Evolutionary conservation across 1,139 yeast species (phyloP), one percentile per base, ranked within the genome.

Genomic region (Martiniozyma asiatica): DNA sequence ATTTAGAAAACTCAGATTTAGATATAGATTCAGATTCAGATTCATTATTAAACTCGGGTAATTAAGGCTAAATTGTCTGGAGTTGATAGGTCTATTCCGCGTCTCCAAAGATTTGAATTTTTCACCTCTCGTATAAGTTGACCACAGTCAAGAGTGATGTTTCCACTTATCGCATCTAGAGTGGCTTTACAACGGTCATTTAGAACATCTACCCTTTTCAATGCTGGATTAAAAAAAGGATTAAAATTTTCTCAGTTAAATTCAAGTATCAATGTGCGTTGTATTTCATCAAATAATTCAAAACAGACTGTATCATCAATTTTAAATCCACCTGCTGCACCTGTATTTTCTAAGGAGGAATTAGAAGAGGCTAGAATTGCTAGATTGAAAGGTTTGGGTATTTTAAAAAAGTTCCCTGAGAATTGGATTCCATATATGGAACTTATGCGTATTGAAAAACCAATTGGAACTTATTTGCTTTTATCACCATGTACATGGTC

Each of bases 371-470:
- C 87, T 1, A 60, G 70, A 15, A 50, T 64, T 22, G 69, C 71
- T 4, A 59, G 89, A 36, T 45, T 70, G 22, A 66, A 71, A 2
- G 72, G 71, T 1, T 56, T 79, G 28, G 84, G 80, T 0, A 60
- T 66, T 1, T 66, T 82, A 10, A 60, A 71, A 4, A 60, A 68
- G 20, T 59, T 85, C 15, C 96, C 96, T 0, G 64, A 61, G 26
- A 63, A 65, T 38, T 63, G 76, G 71, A 74, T 82, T 27, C 98
- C 98, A 0, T 89, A 84, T 49, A 93, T 94, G 26, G 94, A 84
- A 48, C 63, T 92, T 33, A 75, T 85, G 78, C 63, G 99, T 34
- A 56, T 89, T 33, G 98, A 92, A 47, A 84, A 84, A 43, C 98
- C 98, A 0, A 92, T 80, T 14, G 99, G 98, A 0, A 79, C 97